Percentiles rank a stretch among this genome's conserved stretches.
Evolutionary conservation across 805 yeast genomes (phyloP).

Genomic region (Dipodascus albidus): DNA sequence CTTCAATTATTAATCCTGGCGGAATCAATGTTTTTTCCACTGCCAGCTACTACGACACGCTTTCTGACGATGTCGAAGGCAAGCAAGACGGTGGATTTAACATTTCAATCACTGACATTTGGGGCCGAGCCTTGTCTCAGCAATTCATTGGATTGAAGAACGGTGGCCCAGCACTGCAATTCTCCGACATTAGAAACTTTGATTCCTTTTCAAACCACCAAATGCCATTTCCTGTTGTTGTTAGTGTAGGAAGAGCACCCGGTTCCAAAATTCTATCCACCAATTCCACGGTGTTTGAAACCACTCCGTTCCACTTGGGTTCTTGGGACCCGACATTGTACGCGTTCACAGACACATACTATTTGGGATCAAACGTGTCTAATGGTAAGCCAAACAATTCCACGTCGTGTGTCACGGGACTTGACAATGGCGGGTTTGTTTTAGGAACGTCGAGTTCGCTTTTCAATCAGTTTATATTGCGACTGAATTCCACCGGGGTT

Average conservation of each 20-base stretch:
- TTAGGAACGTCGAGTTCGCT: slow-evolving; percentile 77
- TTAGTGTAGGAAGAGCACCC: slow-evolving; percentile 28
- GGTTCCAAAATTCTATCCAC: slow-evolving; percentile 40
- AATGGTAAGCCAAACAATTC: slow-evolving; percentile 43
- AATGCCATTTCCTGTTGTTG: slow-evolving; percentile 65
- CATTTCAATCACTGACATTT: slow-evolving; percentile 59
- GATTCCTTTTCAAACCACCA: slow-evolving; percentile 48
- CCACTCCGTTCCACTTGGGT: slow-evolving; percentile 64
- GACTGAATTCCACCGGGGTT: slow-evolving; percentile 42
- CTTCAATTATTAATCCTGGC: slow-evolving; percentile 49
- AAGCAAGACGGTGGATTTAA: slow-evolving; percentile 58
- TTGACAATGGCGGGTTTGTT: slow-evolving; percentile 71
- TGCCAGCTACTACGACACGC: slow-evolving; percentile 36
- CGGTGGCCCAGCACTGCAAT: slow-evolving; percentile 54
- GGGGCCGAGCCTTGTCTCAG: slow-evolving; percentile 70
- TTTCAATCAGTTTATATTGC: slow-evolving; percentile 56
- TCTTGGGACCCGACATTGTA: slow-evolving; percentile 75
- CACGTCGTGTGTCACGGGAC: slow-evolving; percentile 49
- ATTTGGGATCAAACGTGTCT: slow-evolving; percentile 53
- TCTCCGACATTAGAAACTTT: slow-evolving; percentile 45
- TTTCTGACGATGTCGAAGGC: slow-evolving; percentile 36
- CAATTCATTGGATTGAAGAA: slow-evolving; percentile 54
- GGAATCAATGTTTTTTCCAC: slow-evolving; percentile 48
- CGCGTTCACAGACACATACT: slow-evolving; percentile 54
- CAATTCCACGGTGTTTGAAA: slow-evolving; percentile 51